Conservation (phyloP, 176 grass and related monocot genomes). For the Carex kokanica region DNA sequence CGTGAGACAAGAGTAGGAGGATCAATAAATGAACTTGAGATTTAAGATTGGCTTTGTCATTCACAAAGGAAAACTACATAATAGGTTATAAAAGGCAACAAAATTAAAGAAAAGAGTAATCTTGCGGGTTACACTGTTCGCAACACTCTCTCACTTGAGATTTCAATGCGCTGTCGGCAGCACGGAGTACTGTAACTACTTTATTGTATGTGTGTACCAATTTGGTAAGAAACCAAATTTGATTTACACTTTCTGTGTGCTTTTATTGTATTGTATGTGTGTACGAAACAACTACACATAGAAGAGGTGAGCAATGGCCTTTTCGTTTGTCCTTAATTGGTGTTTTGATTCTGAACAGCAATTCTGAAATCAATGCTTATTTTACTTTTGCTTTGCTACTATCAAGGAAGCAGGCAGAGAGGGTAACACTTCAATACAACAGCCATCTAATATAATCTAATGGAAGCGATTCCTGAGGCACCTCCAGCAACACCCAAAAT, state of each 20-base stretch:
- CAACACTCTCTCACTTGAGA: too few relatives aligned
- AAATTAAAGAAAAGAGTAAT: neutral
- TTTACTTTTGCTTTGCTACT: neutral
- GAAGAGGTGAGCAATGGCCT: too few relatives aligned
- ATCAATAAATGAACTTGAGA: neutral
- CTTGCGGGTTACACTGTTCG: too few relatives aligned
- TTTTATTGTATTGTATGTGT: neutral
- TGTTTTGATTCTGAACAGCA: too few relatives aligned
- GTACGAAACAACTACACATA: neutral
- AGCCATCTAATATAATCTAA: neutral
- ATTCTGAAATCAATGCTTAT: too few relatives aligned
- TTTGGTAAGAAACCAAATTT: neutral
- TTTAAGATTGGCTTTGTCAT: neutral
- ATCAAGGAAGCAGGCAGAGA: neutral
- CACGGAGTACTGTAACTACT: too few relatives aligned
- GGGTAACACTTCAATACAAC: neutral
- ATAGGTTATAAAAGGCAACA: neutral
- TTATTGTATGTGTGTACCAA: neutral
- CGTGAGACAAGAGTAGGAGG: neutral
- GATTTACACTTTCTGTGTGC: neutral
- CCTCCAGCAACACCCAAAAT: neutral
- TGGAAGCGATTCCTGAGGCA: constrained; percentile 1
- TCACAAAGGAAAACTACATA: neutral
- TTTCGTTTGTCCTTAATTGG: too few relatives aligned
- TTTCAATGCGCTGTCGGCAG: too few relatives aligned